A percentile compares a stretch with the other conserved stretches of the same genome.
phyloP scores from a whole-genome alignment of 2,329 filamentous ascomycete species.

The Ceratocystiopsis brevicomis region DNA sequence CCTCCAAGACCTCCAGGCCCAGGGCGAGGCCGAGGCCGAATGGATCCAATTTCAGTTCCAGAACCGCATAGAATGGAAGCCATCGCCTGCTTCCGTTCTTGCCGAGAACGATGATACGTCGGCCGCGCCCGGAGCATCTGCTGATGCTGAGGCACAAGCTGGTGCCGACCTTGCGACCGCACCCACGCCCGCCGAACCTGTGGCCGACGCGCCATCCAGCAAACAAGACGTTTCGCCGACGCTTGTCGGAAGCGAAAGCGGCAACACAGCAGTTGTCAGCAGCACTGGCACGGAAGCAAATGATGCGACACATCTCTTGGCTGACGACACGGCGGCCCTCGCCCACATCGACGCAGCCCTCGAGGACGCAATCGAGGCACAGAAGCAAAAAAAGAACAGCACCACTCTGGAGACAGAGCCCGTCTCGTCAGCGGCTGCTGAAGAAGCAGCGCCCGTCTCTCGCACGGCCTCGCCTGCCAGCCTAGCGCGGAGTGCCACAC shows the following conservation, averaged over 20 bases:
- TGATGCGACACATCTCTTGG: background rate
- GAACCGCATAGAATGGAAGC: slow-evolving; percentile 78
- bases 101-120: slow-evolving; percentile 19
- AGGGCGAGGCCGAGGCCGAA: slow-evolving; percentile 52
- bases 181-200: background rate
- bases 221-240: background rate
- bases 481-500: slow-evolving; percentile 37
- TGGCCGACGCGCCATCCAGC: background rate
- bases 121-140: slow-evolving; percentile 17
- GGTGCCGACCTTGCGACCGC: slow-evolving; percentile 21
- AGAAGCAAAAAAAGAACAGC: slow-evolving; percentile 25
- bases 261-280: too few relatives aligned
- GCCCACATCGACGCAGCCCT: slow-evolving; percentile 75
- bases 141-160: slow-evolving; percentile 10
- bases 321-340: slow-evolving; percentile 35
- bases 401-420: slow-evolving; percentile 24
- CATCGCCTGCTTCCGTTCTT: slow-evolving; percentile 33
- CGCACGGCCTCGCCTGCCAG: slow-evolving; percentile 25
- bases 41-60: slow-evolving; percentile 87
- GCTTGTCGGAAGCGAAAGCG: too few relatives aligned
- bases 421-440: slow-evolving; percentile 21
- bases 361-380: slow-evolving; percentile 52
- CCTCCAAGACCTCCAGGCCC: slow-evolving; percentile 58
- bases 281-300: background rate
- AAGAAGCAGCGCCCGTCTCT: slow-evolving; percentile 24